These are phyloP conservation scores for Phytopythium montanum DNA, from an alignment of 352 stramenopile species.

Conservation along the genomic window DNA sequence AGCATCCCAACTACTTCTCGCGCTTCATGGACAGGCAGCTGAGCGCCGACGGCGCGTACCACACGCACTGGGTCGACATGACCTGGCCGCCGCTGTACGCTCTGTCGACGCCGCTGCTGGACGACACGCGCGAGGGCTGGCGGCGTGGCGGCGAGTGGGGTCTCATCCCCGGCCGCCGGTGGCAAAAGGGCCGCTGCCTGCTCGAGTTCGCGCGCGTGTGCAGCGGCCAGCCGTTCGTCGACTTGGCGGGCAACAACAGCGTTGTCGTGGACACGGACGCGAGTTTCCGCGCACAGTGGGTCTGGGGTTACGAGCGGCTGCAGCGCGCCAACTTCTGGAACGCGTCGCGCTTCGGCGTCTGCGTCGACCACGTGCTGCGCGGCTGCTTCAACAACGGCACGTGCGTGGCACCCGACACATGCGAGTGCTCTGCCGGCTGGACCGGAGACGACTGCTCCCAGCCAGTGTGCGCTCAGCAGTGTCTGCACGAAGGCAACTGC, in stretches of 20 bases:
- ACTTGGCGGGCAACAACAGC: conserved; percentile 26
- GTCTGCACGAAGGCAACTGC: conserved; percentile 88
- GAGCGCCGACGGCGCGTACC: conserved; percentile 75
- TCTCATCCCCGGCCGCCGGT: conserved; percentile 50
- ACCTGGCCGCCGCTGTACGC: conserved; percentile 89
- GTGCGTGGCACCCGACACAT: conserved; percentile 86
- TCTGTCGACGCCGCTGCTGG: conserved; percentile 71
- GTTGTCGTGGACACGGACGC: conserved; percentile 91
- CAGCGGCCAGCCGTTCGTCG: conserved; percentile 16
- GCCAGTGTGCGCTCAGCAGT: conserved; percentile 69
- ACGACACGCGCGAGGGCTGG: conserved; percentile 93
- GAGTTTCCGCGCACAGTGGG: conserved; percentile 83
- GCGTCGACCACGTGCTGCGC: conserved; percentile 90
- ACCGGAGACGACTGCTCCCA: conserved; percentile 71
- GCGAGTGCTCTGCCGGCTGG: conserved; percentile 78
- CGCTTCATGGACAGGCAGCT: conserved; percentile 91
- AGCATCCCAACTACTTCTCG: conserved; percentile 97
- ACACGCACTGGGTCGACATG: conserved; percentile 91
- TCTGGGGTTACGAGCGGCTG: conserved; percentile 62
- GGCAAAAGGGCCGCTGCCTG: conserved; percentile 94
- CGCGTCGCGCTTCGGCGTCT: conserved; percentile 46
- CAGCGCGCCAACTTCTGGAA: conserved; percentile 65
- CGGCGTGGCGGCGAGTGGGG: conserved; percentile 80
- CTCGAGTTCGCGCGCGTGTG: conserved; percentile 91
- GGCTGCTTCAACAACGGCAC: conserved; percentile 97